A percentile compares a stretch with the other conserved stretches of the same genome.
Evolutionary conservation across 768 basidiomycete species (phyloP).

Genomic region (Tremella mesenterica): DNA sequence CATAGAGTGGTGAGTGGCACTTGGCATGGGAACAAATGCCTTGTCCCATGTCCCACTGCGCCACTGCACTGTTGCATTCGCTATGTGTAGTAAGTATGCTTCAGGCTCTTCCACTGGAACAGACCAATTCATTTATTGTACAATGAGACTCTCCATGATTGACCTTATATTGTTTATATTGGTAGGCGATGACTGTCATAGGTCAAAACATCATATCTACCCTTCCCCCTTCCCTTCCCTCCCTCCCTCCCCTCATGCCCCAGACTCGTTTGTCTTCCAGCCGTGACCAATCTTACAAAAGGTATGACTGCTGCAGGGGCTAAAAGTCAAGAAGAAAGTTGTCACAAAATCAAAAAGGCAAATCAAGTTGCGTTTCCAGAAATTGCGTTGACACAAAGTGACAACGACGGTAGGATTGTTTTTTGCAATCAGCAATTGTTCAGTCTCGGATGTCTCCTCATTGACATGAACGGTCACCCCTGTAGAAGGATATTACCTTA

Average conservation of each 20-base stretch:
- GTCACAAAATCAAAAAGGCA: neutral
- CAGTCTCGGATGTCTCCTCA: constrained; percentile 42
- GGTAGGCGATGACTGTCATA: neutral
- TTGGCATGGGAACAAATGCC: too few species aligned
- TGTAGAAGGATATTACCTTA: constrained; percentile 43
- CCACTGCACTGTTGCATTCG: neutral
- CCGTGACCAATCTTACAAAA: too few species aligned
- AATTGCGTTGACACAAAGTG: constrained; percentile 22
- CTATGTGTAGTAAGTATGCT: neutral
- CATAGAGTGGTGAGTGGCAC: neutral
- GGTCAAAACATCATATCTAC: neutral
- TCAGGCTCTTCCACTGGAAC: neutral
- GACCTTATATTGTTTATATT: neutral
- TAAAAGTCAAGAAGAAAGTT: neutral
- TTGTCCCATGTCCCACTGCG: neutral
- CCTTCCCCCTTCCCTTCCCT: neutral
- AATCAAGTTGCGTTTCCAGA: constrained; percentile 24
- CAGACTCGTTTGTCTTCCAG: too few species aligned
- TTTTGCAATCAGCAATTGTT: constrained; percentile 43
- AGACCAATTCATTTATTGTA: neutral
- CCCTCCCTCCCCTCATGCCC: neutral
- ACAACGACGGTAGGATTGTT: constrained; percentile 29
- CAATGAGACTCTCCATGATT: neutral
- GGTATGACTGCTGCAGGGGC: too few species aligned
- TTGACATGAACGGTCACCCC: constrained; percentile 40